Base-by-base conservation (phyloP, 805 yeast genomes). In the Hanseniaspora jakobsenii region DNA sequence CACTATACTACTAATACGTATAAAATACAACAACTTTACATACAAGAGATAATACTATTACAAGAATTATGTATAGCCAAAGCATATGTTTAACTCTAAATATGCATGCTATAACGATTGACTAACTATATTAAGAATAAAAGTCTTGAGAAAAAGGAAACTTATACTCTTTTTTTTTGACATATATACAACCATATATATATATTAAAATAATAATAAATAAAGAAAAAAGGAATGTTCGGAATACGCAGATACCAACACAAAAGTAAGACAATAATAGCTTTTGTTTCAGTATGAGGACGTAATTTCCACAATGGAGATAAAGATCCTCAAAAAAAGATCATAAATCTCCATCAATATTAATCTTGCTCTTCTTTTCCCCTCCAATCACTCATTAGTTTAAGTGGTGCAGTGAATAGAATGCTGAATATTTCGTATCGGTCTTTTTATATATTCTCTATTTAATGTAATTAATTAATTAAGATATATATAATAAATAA, bases 331-430 rank as follows among this genome's bases (percentile, higher is more conserved):
- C 47, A 45, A 32, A 38, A 47, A 41, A 43, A 28, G 24, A 23
- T 35, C 24, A 17, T 26, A 19, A 27, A 21, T 13, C 8, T 16
- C 34, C 32, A 6, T 32, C 36, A 48, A 32, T 43, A 34, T 55
- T 50, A 27, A 22, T 60, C 64, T 60, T 51, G 64, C 64, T 48
- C 56, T 58, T 57, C 62, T 58, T 60, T 60, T 60, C 64, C 64
- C 64, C 64, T 60, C 62, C 58, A 61, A 44, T 58, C 64, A 58
- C 53, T 61, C 56, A 59, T 53, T 38, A 38, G 43, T 38, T 17
- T 23, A 53, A 61, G 55, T 57, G 63, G 60, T 60, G 59, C 62
- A 60, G 64, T 58, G 63, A 59, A 60, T 60, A 60, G 62, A 58
- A 59, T 49, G 64, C 64, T 51, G 38, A 36, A 48, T 51, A 37